Evolutionary conservation across 371 early-diverging fungal genomes (phyloP).

Genomic region (Mucor sp.): DNA sequence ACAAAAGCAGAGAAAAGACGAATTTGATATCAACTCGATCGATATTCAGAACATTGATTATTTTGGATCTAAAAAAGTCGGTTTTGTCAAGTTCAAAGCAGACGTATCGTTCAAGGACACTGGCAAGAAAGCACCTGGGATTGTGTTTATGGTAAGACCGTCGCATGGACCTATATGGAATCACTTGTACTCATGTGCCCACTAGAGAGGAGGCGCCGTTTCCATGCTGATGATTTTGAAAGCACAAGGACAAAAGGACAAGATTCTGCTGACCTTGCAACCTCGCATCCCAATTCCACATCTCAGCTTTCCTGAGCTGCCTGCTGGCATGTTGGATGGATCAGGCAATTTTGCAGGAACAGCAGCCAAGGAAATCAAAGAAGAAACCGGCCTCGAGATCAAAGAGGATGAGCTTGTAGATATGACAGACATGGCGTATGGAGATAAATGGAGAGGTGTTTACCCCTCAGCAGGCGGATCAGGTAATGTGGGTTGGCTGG

Average conservation of each 20-base stretch:
- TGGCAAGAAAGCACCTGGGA: constrained; percentile 67
- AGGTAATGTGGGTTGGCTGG: constrained; percentile 16
- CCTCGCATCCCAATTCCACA: constrained; percentile 74
- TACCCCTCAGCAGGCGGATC: constrained; percentile 83
- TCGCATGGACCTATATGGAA: not conserved
- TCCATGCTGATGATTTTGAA: constrained; percentile 70
- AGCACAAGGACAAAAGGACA: constrained; percentile 38
- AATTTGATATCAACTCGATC: constrained; percentile 48
- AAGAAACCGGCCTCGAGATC: constrained; percentile 70
- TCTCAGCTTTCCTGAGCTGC: constrained; percentile 69
- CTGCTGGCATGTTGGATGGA: constrained; percentile 89
- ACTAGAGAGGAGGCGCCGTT: constrained; percentile 78
- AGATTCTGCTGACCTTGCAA: constrained; percentile 72
- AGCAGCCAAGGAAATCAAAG: constrained; percentile 69
- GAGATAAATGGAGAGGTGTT: constrained; percentile 58
- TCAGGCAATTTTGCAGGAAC: constrained; percentile 71
- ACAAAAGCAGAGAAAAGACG: constrained; percentile 37
- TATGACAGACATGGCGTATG: constrained; percentile 61
- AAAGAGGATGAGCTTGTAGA: constrained; percentile 67
- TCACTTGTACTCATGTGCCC: not conserved
- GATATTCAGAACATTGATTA: constrained; percentile 72
- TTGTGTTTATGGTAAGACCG: constrained; percentile 72
- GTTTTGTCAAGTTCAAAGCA: constrained; percentile 77
- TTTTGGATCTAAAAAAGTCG: constrained; percentile 65
- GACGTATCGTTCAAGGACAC: constrained; percentile 54